Evolutionary conservation across 306 rosid species (phyloP).

Genomic region (Arachis stenosperma): DNA sequence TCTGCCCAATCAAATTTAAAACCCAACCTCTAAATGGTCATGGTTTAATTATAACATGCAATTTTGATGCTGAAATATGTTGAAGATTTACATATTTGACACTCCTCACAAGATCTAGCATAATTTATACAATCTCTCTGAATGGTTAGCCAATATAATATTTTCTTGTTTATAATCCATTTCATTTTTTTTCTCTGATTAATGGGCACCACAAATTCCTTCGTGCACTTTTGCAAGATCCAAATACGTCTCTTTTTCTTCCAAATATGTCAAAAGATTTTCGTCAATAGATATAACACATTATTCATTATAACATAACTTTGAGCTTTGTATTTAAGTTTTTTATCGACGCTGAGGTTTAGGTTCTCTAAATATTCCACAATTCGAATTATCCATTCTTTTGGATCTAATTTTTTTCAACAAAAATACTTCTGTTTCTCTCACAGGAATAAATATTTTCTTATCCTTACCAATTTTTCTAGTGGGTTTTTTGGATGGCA

Average conservation of each 20-base stretch:
- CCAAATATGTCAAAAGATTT: too few relatives aligned
- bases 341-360: not conserved
- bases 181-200: not conserved
- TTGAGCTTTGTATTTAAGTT: not conserved
- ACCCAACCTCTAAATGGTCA: too few relatives aligned
- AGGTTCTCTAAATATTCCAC: not conserved
- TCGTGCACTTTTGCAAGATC: not conserved
- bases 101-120: not conserved
- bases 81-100: not conserved
- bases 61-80: not conserved
- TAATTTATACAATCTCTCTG: too few relatives aligned
- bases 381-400: not conserved
- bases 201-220: not conserved
- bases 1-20: too few relatives aligned
- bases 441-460: not conserved
- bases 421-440: not conserved
- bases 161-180: not conserved
- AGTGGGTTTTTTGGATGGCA: not conserved
- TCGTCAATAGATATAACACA: not conserved
- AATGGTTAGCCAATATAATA: too few relatives aligned
- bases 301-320: not conserved
- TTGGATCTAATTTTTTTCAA: too few relatives aligned
- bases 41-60: not conserved
- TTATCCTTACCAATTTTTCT: too few relatives aligned
- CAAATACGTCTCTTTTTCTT: not conserved